Conservation (phyloP, 2,329 filamentous ascomycete genomes). For the Alternaria metachromatica region DNA sequence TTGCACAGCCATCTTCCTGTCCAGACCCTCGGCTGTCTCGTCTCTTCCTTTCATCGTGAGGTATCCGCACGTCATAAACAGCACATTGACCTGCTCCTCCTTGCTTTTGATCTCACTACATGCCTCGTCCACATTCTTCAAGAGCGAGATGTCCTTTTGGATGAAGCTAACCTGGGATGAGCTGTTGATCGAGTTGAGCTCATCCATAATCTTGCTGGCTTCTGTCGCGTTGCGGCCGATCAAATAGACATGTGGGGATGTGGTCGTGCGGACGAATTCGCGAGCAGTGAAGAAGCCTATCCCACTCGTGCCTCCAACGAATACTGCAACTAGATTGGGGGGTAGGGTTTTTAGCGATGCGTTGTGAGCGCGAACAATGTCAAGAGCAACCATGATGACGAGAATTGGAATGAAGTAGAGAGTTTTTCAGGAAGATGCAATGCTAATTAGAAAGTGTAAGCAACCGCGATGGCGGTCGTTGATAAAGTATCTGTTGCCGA, state of each 20-base stretch:
- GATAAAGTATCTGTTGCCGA: not conserved
- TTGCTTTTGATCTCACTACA: constrained; percentile 58
- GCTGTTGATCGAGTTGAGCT: constrained; percentile 49
- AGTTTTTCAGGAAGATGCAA: not conserved
- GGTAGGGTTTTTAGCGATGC: constrained; percentile 30
- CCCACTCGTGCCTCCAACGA: constrained; percentile 53
- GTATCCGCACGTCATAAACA: constrained; percentile 62
- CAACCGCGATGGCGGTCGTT: not conserved
- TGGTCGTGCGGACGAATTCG: constrained; percentile 51
- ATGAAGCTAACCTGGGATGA: constrained; percentile 50
- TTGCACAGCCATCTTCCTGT: constrained; percentile 38
- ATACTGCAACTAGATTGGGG: constrained; percentile 38
- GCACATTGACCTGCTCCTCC: constrained; percentile 61
- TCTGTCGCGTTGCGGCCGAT: constrained; percentile 51
- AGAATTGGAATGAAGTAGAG: not conserved
- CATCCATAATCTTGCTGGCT: constrained; percentile 45
- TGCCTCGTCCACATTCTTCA: constrained; percentile 52
- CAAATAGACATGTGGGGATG: constrained; percentile 51
- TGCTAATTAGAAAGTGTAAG: not conserved
- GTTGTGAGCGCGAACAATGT: constrained; percentile 34
- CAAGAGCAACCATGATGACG: constrained; percentile 31
- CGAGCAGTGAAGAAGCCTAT: constrained; percentile 54
- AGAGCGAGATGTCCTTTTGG: constrained; percentile 50
- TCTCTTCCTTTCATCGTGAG: constrained; percentile 51
- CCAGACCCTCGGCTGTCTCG: constrained; percentile 47